A percentile compares a stretch with the other conserved stretches of the same genome.
Evolutionary conservation across 2,329 filamentous ascomycete species (phyloP).

Genomic region (Talaromyces sp.): DNA sequence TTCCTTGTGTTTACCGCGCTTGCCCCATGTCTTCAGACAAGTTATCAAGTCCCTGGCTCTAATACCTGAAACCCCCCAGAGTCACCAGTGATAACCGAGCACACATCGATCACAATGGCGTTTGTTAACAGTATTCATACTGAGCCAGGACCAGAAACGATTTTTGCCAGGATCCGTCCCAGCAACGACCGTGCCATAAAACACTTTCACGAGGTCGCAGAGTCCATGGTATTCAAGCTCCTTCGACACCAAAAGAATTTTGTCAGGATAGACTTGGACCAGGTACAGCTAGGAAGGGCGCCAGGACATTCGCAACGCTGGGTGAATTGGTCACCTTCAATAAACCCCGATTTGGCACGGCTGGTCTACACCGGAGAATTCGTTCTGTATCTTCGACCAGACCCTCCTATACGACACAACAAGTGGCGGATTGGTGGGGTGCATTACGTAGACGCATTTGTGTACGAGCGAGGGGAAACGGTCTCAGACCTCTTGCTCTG

Average conservation of each 20-base stretch:
- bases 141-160: not conserved
- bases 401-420: not conserved
- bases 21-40: not conserved
- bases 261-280: not conserved
- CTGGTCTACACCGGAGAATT: not conserved
- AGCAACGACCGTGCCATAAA: not conserved
- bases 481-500: not conserved
- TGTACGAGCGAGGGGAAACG: not conserved
- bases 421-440: not conserved
- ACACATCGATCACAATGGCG: not conserved
- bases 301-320: not conserved
- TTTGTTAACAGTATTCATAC: not conserved
- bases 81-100: not conserved
- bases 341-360: not conserved
- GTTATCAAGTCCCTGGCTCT: not conserved
- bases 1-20: not conserved
- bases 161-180: not conserved
- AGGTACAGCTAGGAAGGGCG: not conserved
- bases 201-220: not conserved
- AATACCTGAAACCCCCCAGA: no score
- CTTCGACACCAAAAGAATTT: not conserved
- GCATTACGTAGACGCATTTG: not conserved
- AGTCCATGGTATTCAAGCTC: not conserved
- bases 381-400: not conserved
- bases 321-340: not conserved